Conservation (phyloP, 768 basidiomycete genomes). For the Rubroboletus pulcherrimus region DNA sequence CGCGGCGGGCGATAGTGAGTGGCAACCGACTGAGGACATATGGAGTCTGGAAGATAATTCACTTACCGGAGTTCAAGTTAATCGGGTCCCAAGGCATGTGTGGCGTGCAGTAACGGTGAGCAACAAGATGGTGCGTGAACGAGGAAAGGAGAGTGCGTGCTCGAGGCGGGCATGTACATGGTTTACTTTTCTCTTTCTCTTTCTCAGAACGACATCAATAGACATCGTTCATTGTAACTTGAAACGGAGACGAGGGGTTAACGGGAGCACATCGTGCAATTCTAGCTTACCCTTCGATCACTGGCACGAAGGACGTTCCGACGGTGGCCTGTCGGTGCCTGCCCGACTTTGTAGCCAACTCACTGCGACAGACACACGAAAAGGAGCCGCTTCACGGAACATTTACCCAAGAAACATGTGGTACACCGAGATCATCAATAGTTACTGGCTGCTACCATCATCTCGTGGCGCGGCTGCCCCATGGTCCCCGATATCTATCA, state of each 20-base stretch:
- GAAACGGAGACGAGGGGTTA: not conserved
- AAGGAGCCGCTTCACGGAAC: not conserved
- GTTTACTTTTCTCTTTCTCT: not conserved
- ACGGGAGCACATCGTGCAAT: not conserved
- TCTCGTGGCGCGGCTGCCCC: not conserved
- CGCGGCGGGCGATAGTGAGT: not conserved
- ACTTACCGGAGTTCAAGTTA: constrained; percentile 56
- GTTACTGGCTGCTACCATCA: not conserved
- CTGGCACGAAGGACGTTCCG: not conserved
- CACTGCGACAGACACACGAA: not conserved
- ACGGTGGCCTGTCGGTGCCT: not conserved
- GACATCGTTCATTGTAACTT: not conserved
- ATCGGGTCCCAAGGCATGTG: constrained; percentile 61
- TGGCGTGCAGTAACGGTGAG: not conserved
- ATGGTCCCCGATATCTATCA: constrained; percentile 17
- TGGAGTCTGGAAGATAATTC: not conserved
- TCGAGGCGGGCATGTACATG: not conserved
- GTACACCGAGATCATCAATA: not conserved
- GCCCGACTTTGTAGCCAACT: not conserved
- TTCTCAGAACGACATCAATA: not conserved
- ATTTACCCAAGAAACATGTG: not conserved
- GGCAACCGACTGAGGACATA: not conserved
- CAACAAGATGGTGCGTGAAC: not conserved
- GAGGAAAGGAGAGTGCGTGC: not conserved
- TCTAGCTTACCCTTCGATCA: not conserved